Conservation (phyloP, 495 filamentous ascomycete genomes). For the Lophiostoma macrostomum region DNA sequence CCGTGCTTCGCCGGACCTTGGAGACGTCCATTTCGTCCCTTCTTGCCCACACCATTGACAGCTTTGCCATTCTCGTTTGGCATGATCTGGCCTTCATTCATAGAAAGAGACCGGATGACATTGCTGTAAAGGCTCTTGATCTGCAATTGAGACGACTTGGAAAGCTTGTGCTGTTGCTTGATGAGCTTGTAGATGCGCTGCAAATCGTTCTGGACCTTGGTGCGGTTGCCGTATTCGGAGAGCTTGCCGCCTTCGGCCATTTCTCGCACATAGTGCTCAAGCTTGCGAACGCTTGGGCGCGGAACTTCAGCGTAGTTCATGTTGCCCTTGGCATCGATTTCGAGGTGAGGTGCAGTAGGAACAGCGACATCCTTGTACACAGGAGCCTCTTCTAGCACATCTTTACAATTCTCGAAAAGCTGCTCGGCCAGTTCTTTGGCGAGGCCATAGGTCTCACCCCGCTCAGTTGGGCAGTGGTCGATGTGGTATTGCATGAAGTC, state of each 20-base stretch:
- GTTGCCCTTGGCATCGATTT: constrained; percentile 83
- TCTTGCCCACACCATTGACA: constrained; percentile 59
- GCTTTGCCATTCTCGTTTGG: constrained; percentile 69
- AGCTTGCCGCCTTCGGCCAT: constrained; percentile 99
- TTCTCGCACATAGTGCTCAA: constrained; percentile 97
- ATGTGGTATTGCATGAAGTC: constrained; percentile 99
- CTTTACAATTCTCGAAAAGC: constrained; percentile 96
- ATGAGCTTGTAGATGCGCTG: constrained; percentile 95
- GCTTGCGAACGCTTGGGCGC: constrained; percentile 86
- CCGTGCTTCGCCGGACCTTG: constrained; percentile 65
- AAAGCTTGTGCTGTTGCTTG: constrained; percentile 92
- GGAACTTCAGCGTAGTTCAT: constrained; percentile 84
- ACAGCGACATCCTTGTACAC: constrained; percentile 93
- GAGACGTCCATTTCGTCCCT: constrained; percentile 57
- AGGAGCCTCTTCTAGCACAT: constrained; percentile 75
- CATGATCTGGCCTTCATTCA: constrained; percentile 98
- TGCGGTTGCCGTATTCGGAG: constrained; percentile 96
- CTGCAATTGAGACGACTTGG: constrained; percentile 89
- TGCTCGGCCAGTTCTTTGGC: constrained; percentile 94
- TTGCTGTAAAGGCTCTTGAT: constrained; percentile 93
- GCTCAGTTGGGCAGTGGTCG: constrained; percentile 94
- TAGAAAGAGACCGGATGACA: constrained; percentile 83
- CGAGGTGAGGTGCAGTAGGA: constrained; percentile 87
- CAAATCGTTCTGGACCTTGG: constrained; percentile 95
- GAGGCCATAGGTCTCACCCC: constrained; percentile 94